Evolutionary conservation across 192 early-diverging fungal genomes (phyloP), one percentile per base, ranked within the genome.

Genomic region (Piromyces sp.): DNA sequence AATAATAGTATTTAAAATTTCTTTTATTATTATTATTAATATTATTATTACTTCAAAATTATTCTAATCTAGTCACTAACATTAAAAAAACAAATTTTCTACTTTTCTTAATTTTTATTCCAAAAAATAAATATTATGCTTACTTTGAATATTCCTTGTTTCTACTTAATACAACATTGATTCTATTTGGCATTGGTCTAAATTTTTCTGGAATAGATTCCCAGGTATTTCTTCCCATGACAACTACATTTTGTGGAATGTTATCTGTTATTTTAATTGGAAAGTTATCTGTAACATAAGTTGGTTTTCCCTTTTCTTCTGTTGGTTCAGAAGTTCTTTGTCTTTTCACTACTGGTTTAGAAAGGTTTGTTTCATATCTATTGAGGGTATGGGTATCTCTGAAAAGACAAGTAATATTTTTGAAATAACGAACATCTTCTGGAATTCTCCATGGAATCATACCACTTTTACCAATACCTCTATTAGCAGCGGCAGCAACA

Each of bases 221-320:
- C 96, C 96, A 99, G 28, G 95, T 97, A 29, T 87, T 86, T 78
- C 96, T 90, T 78, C 97, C 97, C 95, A 99, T 95, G 83, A 99
- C 94, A 78, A 95, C 94, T 1, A 92, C 93, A 85, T 99, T 99
- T 79, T 26, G 19, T 30, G 30, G 51, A n/a, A 30, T 37, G 15
- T 79, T 79, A n/a, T 30, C 37, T 16, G 30, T 88, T 78, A 83
- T 86, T 86, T 13, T 38, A 30, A 15, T 68, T 68, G 51, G 51
- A 11, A 68, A 68, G n/a, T 68, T 68, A 68, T 68, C 26, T 68
- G 51, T 68, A 28, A 68, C 51, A 68, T n/a, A 0, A 11, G 11
- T 11, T 79, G 80, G 28, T 40, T 28, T 80, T 40, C 30, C n/a
- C 1, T n/a, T 29, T n/a, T 40, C 80, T 28, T 5, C 6, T 22